Evolutionary conservation across 352 stramenopile genomes (phyloP).

Genomic region (Phytopythium oedochilum): DNA sequence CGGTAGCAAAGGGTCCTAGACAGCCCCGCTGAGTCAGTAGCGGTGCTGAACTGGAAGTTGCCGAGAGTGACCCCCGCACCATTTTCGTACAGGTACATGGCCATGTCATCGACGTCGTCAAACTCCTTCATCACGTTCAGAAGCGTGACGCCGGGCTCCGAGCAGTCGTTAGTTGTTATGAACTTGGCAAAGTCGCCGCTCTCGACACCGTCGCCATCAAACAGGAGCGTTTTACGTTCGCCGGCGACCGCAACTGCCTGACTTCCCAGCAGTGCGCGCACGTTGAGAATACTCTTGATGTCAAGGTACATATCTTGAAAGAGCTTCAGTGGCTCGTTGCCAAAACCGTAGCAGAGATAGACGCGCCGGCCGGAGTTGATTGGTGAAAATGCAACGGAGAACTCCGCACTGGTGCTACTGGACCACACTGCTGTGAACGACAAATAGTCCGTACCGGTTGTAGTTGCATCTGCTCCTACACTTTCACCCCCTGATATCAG

Average conservation of each 20-base stretch:
- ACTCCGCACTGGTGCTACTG: slow-evolving; percentile 11
- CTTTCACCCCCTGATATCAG: background rate
- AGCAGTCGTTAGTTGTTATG: slow-evolving; percentile 35
- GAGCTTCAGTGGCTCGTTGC: slow-evolving; percentile 45
- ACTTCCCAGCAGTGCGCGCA: slow-evolving; percentile 39
- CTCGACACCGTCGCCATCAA: slow-evolving; percentile 51
- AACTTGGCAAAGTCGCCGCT: slow-evolving; percentile 66
- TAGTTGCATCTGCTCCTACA: background rate
- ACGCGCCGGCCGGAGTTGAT: slow-evolving; percentile 50
- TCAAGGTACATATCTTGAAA: slow-evolving; percentile 41
- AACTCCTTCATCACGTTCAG: slow-evolving; percentile 63
- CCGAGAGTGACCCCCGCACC: slow-evolving; percentile 31
- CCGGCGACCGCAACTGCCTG: slow-evolving; percentile 34
- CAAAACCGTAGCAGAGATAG: slow-evolving; percentile 66
- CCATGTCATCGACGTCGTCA: slow-evolving; percentile 55
- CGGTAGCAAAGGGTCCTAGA: slow-evolving; percentile 51
- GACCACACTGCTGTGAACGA: slow-evolving; percentile 23
- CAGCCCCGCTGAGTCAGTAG: slow-evolving; percentile 26
- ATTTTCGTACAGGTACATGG: slow-evolving; percentile 68
- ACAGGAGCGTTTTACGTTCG: slow-evolving; percentile 55
- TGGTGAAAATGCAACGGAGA: slow-evolving; percentile 31
- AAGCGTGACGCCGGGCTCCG: slow-evolving; percentile 28
- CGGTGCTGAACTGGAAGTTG: slow-evolving; percentile 37
- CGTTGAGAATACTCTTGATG: slow-evolving; percentile 55
- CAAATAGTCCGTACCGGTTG: slow-evolving; percentile 36